phyloP scores from a whole-genome alignment of 208 protist species.

The Entamoeba histolytica region DNA sequence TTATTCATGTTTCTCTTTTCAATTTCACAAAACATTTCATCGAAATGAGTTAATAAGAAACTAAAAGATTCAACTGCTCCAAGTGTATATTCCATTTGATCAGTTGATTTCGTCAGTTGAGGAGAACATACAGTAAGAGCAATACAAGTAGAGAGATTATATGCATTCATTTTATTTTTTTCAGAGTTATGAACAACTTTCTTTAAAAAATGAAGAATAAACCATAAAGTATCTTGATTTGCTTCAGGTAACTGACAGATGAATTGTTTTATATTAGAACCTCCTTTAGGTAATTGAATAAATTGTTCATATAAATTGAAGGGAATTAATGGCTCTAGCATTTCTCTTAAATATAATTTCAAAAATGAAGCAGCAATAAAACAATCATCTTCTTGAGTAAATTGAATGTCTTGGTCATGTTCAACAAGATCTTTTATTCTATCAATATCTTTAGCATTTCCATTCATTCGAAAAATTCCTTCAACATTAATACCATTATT shows the following conservation, averaged over 20 bases:
- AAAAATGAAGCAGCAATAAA: background rate
- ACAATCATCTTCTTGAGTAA: background rate
- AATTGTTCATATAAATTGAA: background rate
- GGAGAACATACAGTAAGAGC: background rate
- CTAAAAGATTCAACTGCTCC: background rate
- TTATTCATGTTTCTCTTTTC: background rate
- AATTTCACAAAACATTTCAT: background rate
- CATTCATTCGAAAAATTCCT: background rate
- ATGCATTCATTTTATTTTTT: background rate
- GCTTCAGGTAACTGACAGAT: background rate
- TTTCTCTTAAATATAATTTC: background rate
- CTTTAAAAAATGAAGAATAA: background rate
- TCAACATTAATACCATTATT: background rate
- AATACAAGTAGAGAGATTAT: background rate
- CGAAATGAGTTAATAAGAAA: background rate
- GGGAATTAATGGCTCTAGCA: background rate
- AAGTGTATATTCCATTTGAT: background rate
- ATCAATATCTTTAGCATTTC: background rate
- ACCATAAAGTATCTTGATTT: background rate
- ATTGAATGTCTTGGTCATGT: background rate
- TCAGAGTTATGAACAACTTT: background rate
- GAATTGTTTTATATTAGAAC: background rate
- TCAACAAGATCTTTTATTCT: background rate
- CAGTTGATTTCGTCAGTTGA: background rate
- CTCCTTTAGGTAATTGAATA: background rate